These are phyloP conservation scores for Amphibolis antarctica DNA, from an alignment of 106 monocot genomes.

Conservation along the genomic window DNA sequence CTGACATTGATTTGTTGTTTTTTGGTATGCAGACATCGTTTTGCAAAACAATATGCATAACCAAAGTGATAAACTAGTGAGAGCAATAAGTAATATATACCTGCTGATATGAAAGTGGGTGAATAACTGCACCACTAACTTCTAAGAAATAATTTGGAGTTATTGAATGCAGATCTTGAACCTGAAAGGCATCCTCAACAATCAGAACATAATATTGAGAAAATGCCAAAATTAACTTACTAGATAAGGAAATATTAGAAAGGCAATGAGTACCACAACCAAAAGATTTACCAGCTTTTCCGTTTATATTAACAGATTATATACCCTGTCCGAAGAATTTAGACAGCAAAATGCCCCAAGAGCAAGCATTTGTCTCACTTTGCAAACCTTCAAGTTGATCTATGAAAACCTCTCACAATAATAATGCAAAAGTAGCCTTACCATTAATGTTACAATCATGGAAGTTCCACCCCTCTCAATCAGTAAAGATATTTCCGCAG, in stretches of 20 bases:
- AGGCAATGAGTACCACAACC: no score
- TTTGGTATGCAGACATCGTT: no score
- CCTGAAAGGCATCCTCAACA: slow-evolving; percentile 23
- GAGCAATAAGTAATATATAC: slow-evolving; percentile 12
- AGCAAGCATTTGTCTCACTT: not conserved
- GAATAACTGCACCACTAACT: slow-evolving; percentile 88
- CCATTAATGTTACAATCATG: slow-evolving; percentile 43
- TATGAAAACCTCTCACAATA: not conserved
- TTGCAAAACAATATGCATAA: not conserved
- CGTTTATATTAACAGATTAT: not conserved
- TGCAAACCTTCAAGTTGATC: no score
- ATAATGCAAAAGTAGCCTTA: slow-evolving; percentile 9
- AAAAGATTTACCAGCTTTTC: not conserved
- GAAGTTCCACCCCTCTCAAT: slow-evolving; percentile 86
- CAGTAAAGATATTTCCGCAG: slow-evolving; percentile 40
- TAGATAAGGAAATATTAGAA: not conserved
- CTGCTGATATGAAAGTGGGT: slow-evolving; percentile 96
- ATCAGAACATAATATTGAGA: not conserved
- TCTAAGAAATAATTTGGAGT: slow-evolving; percentile 86
- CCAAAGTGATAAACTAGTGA: not conserved
- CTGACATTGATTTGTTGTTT: no score
- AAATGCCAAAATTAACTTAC: not conserved
- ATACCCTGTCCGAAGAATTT: no score
- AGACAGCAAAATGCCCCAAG: not conserved
- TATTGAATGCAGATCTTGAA: slow-evolving; percentile 93